Conservation (phyloP, 441 rosid species). For the Erodium texanum region DNA sequence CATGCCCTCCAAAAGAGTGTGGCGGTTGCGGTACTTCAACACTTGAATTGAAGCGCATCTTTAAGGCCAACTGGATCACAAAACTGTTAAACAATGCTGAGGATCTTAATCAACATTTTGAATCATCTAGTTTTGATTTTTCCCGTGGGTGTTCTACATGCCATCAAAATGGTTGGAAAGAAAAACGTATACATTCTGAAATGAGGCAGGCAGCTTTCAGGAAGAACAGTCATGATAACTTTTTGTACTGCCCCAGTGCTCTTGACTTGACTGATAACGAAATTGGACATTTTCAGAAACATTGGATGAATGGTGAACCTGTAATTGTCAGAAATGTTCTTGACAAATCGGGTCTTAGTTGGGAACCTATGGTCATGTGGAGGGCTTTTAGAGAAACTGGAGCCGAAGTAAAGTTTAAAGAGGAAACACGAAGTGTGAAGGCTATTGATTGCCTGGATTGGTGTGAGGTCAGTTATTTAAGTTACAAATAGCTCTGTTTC, state of each 20-base stretch:
- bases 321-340: conserved; percentile 62
- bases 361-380: conserved; percentile 99
- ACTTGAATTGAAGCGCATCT: conserved; percentile 30
- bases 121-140: conserved; percentile 16
- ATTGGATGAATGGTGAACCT: conserved; percentile 82
- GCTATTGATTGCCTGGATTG: conserved; percentile 77
- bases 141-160: conserved; percentile 29
- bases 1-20: conserved; percentile 34
- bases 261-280: conserved; percentile 27
- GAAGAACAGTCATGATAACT: conserved; percentile 27
- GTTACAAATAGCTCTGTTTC: neutral
- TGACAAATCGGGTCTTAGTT: conserved; percentile 53
- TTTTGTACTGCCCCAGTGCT: conserved; percentile 30
- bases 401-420: conserved; percentile 42
- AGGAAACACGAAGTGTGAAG: conserved; percentile 36
- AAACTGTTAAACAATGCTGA: conserved; percentile 28
- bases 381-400: conserved; percentile 57
- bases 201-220: conserved; percentile 33
- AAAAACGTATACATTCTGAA: conserved; percentile 19
- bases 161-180: conserved; percentile 19
- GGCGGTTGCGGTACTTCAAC: conserved; percentile 38
- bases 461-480: conserved; percentile 46
- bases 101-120: conserved; percentile 22
- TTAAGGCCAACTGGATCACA: conserved; percentile 23
- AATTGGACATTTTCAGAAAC: conserved; percentile 42